These are phyloP conservation scores for Rhizopogon vesiculosus DNA, from an alignment of 768 basidiomycete genomes.

Conservation along the genomic window DNA sequence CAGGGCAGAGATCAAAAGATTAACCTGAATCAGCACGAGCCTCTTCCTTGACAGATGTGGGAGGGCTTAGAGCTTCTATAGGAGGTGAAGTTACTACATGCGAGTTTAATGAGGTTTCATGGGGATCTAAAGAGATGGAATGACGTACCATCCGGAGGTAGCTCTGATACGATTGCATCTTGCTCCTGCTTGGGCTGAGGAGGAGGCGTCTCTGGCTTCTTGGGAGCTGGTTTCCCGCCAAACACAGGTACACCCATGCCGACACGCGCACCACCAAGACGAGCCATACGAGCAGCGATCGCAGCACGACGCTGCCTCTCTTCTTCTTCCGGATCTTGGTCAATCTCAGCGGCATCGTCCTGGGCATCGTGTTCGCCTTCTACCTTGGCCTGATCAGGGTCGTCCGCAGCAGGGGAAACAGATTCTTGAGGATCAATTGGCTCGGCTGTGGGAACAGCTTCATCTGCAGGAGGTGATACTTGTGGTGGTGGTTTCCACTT, in stretches of 20 bases:
- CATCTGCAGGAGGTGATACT: conserved; percentile 38
- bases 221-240: conserved; percentile 45
- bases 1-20: not conserved
- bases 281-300: conserved; percentile 91
- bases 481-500: conserved; percentile 85
- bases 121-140: not conserved
- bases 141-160: conserved; percentile 15
- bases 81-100: conserved; percentile 12
- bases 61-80: conserved; percentile 3
- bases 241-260: conserved; percentile 79
- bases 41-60: conserved; percentile 3
- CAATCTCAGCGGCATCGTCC: conserved; percentile 12
- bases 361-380: conserved; percentile 9
- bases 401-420: conserved; percentile 28
- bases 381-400: conserved; percentile 21
- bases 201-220: conserved; percentile 20
- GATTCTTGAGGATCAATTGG: conserved; percentile 28
- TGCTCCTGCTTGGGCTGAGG: conserved; percentile 18
- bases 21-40: conserved; percentile 12
- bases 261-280: conserved; percentile 78
- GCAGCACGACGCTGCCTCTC: conserved; percentile 79
- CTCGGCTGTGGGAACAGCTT: conserved; percentile 13
- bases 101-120: not conserved
- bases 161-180: not conserved
- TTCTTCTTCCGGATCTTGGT: conserved; percentile 53